Evolutionary conservation across 75 land plant species (phyloP).

Genomic region (Pseudotsuga menziesii): DNA sequence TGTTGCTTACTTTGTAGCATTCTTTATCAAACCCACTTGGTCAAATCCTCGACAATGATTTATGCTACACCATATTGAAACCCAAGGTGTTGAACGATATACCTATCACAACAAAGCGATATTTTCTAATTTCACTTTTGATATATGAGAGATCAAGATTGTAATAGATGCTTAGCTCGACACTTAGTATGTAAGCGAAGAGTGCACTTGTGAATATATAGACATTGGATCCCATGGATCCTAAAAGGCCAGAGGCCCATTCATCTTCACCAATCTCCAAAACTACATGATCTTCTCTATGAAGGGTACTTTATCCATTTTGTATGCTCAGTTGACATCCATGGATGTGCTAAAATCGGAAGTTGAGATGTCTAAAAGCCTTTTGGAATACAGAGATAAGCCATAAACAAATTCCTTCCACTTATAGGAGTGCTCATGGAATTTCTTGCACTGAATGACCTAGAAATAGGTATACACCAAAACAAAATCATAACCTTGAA

Average conservation of each 20-base stretch:
- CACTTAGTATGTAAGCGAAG: slow-evolving; percentile 71
- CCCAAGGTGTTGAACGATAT: too few species aligned
- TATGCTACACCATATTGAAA: too few species aligned
- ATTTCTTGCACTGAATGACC: slow-evolving; percentile 68
- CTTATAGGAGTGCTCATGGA: slow-evolving; percentile 73
- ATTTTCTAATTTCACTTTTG: too few species aligned
- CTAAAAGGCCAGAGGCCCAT: slow-evolving; percentile 64
- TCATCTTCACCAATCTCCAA: slow-evolving; percentile 76
- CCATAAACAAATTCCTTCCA: slow-evolving; percentile 65
- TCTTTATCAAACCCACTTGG: too few species aligned
- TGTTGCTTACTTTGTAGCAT: too few species aligned
- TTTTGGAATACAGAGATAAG: slow-evolving; percentile 57
- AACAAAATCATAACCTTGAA: background rate
- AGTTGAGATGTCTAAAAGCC: slow-evolving; percentile 63
- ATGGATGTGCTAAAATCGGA: slow-evolving; percentile 60
- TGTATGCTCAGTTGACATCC: slow-evolving; percentile 28
- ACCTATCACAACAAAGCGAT: too few species aligned
- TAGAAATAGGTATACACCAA: background rate
- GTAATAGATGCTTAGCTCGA: slow-evolving; percentile 65
- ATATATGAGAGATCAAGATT: slow-evolving; percentile 30
- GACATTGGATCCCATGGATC: slow-evolving; percentile 65
- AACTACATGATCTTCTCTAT: slow-evolving; percentile 67
- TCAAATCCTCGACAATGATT: too few species aligned
- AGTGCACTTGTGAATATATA: slow-evolving; percentile 67
- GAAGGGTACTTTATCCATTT: slow-evolving; percentile 57